Percentiles rank a stretch among this genome's conserved stretches.
phyloP scores from a whole-genome alignment of 257 asterid species.

The Parsonsia alboflavescens region DNA sequence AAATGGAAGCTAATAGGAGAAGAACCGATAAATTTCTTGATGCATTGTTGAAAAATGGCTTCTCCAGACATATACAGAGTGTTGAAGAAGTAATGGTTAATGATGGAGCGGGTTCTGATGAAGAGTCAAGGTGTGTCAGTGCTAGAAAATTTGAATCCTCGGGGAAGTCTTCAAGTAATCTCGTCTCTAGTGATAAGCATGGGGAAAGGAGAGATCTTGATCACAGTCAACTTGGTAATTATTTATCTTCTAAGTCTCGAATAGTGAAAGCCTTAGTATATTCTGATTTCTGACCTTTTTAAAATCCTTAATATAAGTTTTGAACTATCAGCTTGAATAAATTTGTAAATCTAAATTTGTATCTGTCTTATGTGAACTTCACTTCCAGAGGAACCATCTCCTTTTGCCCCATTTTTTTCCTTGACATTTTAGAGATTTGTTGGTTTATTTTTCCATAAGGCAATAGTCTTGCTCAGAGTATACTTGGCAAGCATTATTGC shows the following conservation, averaged over 20 bases:
- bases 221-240: constrained; percentile 42
- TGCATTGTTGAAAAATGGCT: constrained; percentile 50
- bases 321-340: neutral
- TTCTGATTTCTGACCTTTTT: neutral
- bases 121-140: constrained; percentile 22
- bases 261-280: neutral
- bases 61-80: constrained; percentile 20
- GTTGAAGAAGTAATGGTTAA: constrained; percentile 6
- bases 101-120: constrained; percentile 24
- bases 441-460: neutral
- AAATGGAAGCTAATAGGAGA: constrained; percentile 72
- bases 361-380: neutral
- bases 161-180: constrained; percentile 26
- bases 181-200: constrained; percentile 27
- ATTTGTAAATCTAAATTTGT: neutral
- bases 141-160: constrained; percentile 19
- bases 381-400: neutral
- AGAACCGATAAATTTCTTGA: constrained; percentile 55
- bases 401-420: neutral
- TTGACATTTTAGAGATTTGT: neutral
- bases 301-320: neutral
- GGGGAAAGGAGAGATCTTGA: constrained; percentile 26
- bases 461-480: neutral
- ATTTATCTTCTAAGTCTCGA: neutral
- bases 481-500: neutral